These are phyloP conservation scores for Macadamia tetraphylla DNA, from an alignment of 164 flowering plant species.

Conservation along the genomic window DNA sequence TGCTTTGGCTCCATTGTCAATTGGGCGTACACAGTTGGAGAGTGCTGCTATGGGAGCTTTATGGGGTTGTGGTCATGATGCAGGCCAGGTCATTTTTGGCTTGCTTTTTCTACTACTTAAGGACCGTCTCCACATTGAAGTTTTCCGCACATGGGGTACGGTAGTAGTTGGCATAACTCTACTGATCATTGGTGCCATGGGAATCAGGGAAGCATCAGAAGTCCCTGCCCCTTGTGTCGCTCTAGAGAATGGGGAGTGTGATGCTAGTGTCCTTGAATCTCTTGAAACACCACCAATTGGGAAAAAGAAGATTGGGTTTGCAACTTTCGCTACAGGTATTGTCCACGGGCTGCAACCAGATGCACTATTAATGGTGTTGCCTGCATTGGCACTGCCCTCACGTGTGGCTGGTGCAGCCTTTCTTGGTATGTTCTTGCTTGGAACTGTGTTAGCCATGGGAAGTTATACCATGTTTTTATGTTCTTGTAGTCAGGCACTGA, in stretches of 20 bases:
- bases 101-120: conserved; percentile 53
- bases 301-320: conserved; percentile 65
- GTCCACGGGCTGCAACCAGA: conserved; percentile 78
- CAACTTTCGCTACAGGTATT: conserved; percentile 77
- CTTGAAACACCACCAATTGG: conserved; percentile 28
- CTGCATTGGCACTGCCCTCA: conserved; percentile 76
- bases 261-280: conserved; percentile 35
- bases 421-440: conserved; percentile 56
- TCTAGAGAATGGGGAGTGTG: conserved; percentile 55
- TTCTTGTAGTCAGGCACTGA: conserved; percentile 62
- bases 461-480: conserved; percentile 65
- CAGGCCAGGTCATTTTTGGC: conserved; percentile 72
- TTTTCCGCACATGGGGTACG: conserved; percentile 67
- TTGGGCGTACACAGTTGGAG: conserved; percentile 60
- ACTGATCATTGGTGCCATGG: conserved; percentile 67
- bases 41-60: conserved; percentile 76
- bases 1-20: conserved; percentile 75
- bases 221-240: conserved; percentile 52
- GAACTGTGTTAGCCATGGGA: conserved; percentile 71
- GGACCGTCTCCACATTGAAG: conserved; percentile 63
- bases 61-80: conserved; percentile 88
- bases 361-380: conserved; percentile 66
- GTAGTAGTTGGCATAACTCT: conserved; percentile 66
- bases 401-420: conserved; percentile 70
- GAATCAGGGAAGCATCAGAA: conserved; percentile 64